Conservation (phyloP, 2,329 filamentous ascomycete genomes). For the Fusarium multiceps region DNA sequence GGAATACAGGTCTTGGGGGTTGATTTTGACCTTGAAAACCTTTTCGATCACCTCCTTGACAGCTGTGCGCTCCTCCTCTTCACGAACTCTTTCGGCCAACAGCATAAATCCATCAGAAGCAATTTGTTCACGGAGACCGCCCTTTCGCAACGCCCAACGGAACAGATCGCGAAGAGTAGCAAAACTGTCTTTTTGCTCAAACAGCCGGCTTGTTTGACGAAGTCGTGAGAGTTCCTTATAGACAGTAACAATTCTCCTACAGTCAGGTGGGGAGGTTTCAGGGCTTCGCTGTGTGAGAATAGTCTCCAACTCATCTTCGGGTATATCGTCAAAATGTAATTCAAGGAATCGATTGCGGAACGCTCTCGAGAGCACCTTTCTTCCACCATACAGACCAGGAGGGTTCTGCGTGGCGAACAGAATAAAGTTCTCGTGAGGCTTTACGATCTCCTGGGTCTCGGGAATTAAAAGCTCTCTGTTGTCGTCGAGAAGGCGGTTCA, state of each 20-base stretch:
- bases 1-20: constrained; percentile 79
- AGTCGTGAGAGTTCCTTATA: constrained; percentile 93
- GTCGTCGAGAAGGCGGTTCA: constrained; percentile 95
- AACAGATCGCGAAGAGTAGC: constrained; percentile 96
- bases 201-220: constrained; percentile 88
- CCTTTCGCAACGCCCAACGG: constrained; percentile 88
- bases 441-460: constrained; percentile 93
- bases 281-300: constrained; percentile 91
- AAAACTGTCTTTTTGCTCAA: constrained; percentile 97
- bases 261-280: constrained; percentile 89
- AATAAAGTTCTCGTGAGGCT: constrained; percentile 95
- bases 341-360: constrained; percentile 98
- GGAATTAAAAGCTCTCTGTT: constrained; percentile 96
- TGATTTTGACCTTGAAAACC: constrained; percentile 87
- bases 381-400: constrained; percentile 91
- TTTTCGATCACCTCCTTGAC: constrained; percentile 91
- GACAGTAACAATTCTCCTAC: constrained; percentile 88
- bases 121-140: constrained; percentile 87
- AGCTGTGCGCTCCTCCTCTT: constrained; percentile 83
- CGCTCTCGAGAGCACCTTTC: constrained; percentile 91
- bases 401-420: constrained; percentile 98
- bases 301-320: constrained; percentile 89
- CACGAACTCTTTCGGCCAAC: constrained; percentile 92
- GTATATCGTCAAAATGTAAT: constrained; percentile 97
- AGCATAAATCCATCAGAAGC: constrained; percentile 96